Conservation (phyloP, 2,329 filamentous ascomycete genomes). For the Calonectria ilicicola region DNA sequence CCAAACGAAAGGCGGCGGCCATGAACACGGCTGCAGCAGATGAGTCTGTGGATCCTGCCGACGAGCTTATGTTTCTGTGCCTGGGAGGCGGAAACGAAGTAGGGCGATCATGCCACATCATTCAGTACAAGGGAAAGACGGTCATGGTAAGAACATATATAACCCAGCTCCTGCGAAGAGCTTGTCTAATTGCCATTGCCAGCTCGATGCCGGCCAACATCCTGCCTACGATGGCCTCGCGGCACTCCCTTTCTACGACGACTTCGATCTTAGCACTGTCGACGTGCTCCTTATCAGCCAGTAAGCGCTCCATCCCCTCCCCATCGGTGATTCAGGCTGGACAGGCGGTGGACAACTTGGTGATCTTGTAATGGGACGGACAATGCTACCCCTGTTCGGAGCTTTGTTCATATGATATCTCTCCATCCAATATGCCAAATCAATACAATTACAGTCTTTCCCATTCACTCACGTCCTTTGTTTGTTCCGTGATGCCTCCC, state of each 20-base stretch:
- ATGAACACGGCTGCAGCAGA: slow-evolving; percentile 77
- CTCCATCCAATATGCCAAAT: slow-evolving; percentile 50
- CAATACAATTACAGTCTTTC: slow-evolving; percentile 52
- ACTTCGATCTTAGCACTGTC: slow-evolving; percentile 97
- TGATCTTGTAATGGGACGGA: slow-evolving; percentile 43
- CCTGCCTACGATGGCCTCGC: slow-evolving; percentile 95
- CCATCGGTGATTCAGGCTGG: slow-evolving; percentile 42
- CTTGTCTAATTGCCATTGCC: slow-evolving; percentile 35
- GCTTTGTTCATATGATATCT: slow-evolving; percentile 41
- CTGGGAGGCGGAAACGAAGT: slow-evolving; percentile 97
- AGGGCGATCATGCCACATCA: slow-evolving; percentile 95
- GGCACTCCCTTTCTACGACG: slow-evolving; percentile 95
- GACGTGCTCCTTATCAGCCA: slow-evolving; percentile 98
- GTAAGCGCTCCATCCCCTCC: slow-evolving; percentile 71
- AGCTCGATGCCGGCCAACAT: slow-evolving; percentile 98
- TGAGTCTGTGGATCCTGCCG: slow-evolving; percentile 90
- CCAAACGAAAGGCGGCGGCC: slow-evolving; percentile 88
- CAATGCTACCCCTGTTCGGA: slow-evolving; percentile 22
- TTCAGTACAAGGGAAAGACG: slow-evolving; percentile 99
- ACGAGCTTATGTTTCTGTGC: slow-evolving; percentile 94
- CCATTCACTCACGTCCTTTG: slow-evolving; percentile 37
- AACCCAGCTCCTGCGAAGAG: background rate
- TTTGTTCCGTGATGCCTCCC: slow-evolving; percentile 44
- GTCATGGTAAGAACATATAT: slow-evolving; percentile 79
- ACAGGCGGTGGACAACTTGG: slow-evolving; percentile 44